A percentile compares a stretch with the other conserved stretches of the same genome.
Evolutionary conservation across 2,329 filamentous ascomycete species (phyloP).

Genomic region (Elsinoe ampelina): DNA sequence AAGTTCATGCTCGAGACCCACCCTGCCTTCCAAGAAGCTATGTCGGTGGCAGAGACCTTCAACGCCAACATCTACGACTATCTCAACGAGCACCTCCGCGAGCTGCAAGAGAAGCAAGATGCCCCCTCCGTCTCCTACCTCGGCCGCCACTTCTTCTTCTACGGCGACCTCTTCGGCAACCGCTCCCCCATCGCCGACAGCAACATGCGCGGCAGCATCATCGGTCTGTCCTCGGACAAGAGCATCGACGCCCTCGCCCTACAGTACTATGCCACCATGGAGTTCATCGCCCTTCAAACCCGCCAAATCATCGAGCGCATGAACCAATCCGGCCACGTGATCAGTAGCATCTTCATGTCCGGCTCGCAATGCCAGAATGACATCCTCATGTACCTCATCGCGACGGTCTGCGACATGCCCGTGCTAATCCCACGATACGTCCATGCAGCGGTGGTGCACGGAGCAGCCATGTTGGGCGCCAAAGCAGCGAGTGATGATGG

Average conservation of each 20-base stretch:
- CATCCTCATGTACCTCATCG: constrained; percentile 82
- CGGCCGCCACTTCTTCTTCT: constrained; percentile 94
- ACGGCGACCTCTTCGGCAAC: constrained; percentile 95
- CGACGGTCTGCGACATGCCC: constrained; percentile 82
- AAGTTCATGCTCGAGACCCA: constrained; percentile 94
- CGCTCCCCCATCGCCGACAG: constrained; percentile 87
- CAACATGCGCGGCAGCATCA: constrained; percentile 81
- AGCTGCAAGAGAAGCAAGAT: constrained; percentile 57
- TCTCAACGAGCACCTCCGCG: constrained; percentile 75
- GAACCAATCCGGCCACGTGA: constrained; percentile 80
- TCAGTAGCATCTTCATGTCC: constrained; percentile 96
- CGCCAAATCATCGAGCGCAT: constrained; percentile 90
- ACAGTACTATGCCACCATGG: constrained; percentile 92
- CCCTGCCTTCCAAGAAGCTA: constrained; percentile 73
- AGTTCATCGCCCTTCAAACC: constrained; percentile 96
- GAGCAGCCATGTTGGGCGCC: constrained; percentile 95
- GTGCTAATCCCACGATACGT: constrained; percentile 91
- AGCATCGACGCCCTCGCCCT: constrained; percentile 78
- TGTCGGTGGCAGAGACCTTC: constrained; percentile 68
- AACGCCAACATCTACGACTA: constrained; percentile 91
- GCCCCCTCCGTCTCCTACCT: constrained; percentile 78
- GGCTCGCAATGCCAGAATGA: constrained; percentile 95
- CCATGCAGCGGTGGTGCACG: constrained; percentile 90
- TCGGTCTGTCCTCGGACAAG: constrained; percentile 81
- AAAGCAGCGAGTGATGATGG: constrained; percentile 83